These are phyloP conservation scores for Kwoniella bestiolae DNA, from an alignment of 768 basidiomycete species.

Conservation along the genomic window DNA sequence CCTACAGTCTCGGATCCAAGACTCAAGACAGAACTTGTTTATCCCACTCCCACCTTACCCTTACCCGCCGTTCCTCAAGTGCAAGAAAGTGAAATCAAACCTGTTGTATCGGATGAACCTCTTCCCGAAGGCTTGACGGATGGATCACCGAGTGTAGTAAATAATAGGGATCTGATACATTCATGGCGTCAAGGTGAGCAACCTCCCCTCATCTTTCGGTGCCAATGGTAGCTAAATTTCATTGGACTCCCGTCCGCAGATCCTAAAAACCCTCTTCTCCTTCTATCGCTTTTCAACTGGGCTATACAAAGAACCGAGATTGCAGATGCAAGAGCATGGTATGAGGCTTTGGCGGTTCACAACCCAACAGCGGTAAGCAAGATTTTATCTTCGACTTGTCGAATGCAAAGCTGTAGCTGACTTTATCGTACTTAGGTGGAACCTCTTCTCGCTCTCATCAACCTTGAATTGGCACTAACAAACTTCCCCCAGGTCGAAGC, in stretches of 20 bases:
- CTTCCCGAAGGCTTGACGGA: conserved; percentile 47
- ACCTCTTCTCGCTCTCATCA: conserved; percentile 61
- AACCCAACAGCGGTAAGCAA: conserved; percentile 89
- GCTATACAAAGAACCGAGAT: conserved; percentile 79
- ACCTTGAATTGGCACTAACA: conserved; percentile 59
- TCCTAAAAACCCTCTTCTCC: conserved; percentile 60
- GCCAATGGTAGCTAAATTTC: neutral
- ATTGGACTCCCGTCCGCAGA: conserved; percentile 32
- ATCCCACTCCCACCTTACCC: neutral
- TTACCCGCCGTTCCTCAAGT: neutral
- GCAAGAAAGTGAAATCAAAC: neutral
- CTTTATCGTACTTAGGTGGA: conserved; percentile 56
- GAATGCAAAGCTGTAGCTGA: conserved; percentile 10
- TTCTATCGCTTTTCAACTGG: conserved; percentile 76
- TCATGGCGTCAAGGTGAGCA: conserved; percentile 47
- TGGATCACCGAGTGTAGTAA: conserved; percentile 43
- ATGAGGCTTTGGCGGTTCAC: conserved; percentile 77
- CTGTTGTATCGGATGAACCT: neutral
- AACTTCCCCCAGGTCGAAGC: conserved; percentile 78
- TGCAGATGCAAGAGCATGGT: conserved; percentile 76
- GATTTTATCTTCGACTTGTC: neutral
- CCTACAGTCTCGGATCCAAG: conserved; percentile 5
- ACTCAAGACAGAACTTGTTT: neutral
- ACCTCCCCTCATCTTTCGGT: neutral
- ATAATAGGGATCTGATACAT: conserved; percentile 42